These are phyloP conservation scores for Saturnispora kantuleensis DNA, from an alignment of 805 yeast genomes.

Conservation along the genomic window DNA sequence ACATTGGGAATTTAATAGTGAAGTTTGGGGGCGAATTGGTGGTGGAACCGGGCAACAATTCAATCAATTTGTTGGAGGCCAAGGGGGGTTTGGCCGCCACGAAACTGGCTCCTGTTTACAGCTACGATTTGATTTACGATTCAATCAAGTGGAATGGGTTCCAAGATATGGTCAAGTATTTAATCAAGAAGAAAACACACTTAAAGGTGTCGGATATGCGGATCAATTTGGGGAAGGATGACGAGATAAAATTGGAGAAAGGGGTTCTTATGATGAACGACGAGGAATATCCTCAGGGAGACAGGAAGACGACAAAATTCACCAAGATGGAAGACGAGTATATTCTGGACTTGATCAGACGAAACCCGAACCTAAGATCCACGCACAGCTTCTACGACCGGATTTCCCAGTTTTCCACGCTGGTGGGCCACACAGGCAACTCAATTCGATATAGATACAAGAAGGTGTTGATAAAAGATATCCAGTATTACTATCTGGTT, in stretches of 20 bases:
- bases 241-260: not conserved
- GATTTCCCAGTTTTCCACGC: constrained; percentile 38
- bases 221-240: not conserved
- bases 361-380: constrained; percentile 56
- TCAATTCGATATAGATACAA: constrained; percentile 59
- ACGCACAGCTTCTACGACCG: constrained; percentile 59
- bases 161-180: constrained; percentile 16
- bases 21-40: constrained; percentile 2
- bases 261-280: constrained; percentile 14
- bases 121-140: constrained; percentile 18
- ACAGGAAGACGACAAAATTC: constrained; percentile 37
- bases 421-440: constrained; percentile 65
- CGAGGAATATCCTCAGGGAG: not conserved
- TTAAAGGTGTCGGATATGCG: not conserved
- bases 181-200: constrained; percentile 1
- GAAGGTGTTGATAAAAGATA: constrained; percentile 31
- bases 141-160: constrained; percentile 14
- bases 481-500: constrained; percentile 41
- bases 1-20: not conserved
- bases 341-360: constrained; percentile 57
- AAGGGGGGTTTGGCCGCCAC: not conserved
- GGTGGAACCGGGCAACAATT: not conserved
- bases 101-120: constrained; percentile 11
- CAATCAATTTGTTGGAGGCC: no score
- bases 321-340: constrained; percentile 55